phyloP scores from a whole-genome alignment of 768 basidiomycete species.

The Infundibulicybe gibba region DNA sequence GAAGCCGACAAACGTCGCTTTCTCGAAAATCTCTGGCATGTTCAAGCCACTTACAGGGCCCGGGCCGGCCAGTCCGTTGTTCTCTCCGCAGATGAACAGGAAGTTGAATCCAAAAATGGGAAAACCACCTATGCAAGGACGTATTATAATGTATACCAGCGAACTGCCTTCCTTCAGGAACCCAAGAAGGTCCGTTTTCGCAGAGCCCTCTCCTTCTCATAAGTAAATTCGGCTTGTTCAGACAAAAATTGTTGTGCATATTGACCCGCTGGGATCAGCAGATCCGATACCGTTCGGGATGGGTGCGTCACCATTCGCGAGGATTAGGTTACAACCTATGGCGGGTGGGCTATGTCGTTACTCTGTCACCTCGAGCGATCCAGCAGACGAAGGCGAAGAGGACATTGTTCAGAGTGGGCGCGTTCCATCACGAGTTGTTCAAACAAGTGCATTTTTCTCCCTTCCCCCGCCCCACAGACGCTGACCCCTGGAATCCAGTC shows the following conservation, averaged over 20 bases:
- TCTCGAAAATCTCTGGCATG: conserved; percentile 85
- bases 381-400: conserved; percentile 71
- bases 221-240: conserved; percentile 23
- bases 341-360: conserved; percentile 80
- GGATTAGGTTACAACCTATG: conserved; percentile 80
- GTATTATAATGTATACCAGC: conserved; percentile 89
- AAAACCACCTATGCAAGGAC: conserved; percentile 66
- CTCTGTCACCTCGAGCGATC: conserved; percentile 71
- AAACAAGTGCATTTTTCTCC: conserved; percentile 62
- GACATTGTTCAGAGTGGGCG: conserved; percentile 78
- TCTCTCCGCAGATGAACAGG: conserved; percentile 65
- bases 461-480: neutral
- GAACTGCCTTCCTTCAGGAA: conserved; percentile 76
- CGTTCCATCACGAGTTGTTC: conserved; percentile 71
- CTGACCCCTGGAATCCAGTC: conserved; percentile 38
- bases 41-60: conserved; percentile 79
- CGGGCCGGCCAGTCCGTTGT: conserved; percentile 71
- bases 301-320: conserved; percentile 67
- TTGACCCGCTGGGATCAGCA: conserved; percentile 73
- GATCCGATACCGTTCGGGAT: conserved; percentile 78
- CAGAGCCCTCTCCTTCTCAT: conserved; percentile 1
- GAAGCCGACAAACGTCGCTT: conserved; percentile 76
- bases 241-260: conserved; percentile 87
- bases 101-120: conserved; percentile 67
- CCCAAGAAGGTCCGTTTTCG: conserved; percentile 61